Percentiles rank a stretch among this genome's conserved stretches.
Evolutionary conservation across 1,284 basidiomycete species (phyloP).

Genomic region (Melanopsichium pennsylvanicum): DNA sequence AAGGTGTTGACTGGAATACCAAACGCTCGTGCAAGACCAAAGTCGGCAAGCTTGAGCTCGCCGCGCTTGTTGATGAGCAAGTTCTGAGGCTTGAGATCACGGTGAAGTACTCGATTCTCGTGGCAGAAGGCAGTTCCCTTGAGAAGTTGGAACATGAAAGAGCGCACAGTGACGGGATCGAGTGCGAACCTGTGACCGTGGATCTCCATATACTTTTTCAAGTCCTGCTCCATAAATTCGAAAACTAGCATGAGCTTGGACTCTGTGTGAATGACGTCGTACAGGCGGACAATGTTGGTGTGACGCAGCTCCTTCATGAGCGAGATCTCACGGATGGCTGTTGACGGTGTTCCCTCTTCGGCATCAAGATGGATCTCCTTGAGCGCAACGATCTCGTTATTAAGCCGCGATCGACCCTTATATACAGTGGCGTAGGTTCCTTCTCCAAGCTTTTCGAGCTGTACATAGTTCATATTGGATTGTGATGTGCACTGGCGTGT

Average conservation of each 20-base stretch:
- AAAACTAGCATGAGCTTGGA: conserved; percentile 98
- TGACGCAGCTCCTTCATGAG: conserved; percentile 97
- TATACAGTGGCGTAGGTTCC: conserved; percentile 66
- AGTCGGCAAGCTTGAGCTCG: conserved; percentile 87
- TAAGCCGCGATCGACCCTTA: conserved; percentile 64
- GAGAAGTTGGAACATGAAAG: conserved; percentile 95
- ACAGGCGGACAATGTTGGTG: conserved; percentile 90
- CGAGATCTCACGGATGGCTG: conserved; percentile 92
- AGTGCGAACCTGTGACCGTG: conserved; percentile 95
- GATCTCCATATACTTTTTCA: conserved; percentile 99
- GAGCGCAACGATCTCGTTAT: conserved; percentile 68
- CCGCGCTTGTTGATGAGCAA: conserved; percentile 97
- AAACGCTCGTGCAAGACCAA: conserved; percentile 86
- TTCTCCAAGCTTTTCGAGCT: conserved; percentile 65
- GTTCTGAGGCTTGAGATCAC: conserved; percentile 97
- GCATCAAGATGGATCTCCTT: conserved; percentile 96
- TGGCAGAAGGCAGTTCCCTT: conserved; percentile 99
- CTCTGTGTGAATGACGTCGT: conserved; percentile 95
- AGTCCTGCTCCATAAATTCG: conserved; percentile 96
- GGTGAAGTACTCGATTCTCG: conserved; percentile 95
- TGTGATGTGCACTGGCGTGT: not conserved
- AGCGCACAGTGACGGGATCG: conserved; percentile 89
- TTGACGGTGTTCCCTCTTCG: conserved; percentile 92
- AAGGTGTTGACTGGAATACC: conserved; percentile 66
- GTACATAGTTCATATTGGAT: conserved; percentile 61